Evolutionary conservation across 2,329 filamentous ascomycete genomes (phyloP).

Genomic region (Cytospora leucostoma): DNA sequence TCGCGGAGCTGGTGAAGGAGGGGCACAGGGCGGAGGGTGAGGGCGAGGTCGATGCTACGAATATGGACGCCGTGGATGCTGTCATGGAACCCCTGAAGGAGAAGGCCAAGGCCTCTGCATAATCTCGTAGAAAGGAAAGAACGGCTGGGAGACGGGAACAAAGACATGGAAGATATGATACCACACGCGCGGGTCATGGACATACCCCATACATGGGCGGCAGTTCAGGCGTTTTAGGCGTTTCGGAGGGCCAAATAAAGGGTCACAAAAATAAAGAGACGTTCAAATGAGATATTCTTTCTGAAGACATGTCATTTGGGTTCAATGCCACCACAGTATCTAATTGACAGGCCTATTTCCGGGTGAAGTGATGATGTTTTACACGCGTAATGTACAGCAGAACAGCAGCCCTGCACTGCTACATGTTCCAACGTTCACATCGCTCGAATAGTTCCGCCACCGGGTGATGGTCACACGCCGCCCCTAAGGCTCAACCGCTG

Average conservation of each 20-base stretch:
- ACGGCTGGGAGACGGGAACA: not conserved
- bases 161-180: constrained; percentile 17
- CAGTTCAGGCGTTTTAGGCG: constrained; percentile 43
- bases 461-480: not conserved
- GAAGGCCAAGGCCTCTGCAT: constrained; percentile 39
- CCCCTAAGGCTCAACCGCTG: not conserved
- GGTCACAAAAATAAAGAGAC: constrained; percentile 1
- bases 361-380: constrained; percentile 26
- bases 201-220: constrained; percentile 37
- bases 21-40: constrained; percentile 48
- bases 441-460: not conserved
- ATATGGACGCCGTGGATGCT: constrained; percentile 84
- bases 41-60: constrained; percentile 70
- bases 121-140: not conserved
- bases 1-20: constrained; percentile 59
- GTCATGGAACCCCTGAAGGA: constrained; percentile 70
- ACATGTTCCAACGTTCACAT: not conserved
- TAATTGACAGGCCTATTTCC: not conserved
- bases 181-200: constrained; percentile 19
- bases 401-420: not conserved
- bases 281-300: constrained; percentile 3
- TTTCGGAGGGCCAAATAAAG: constrained; percentile 13
- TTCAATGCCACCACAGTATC: constrained; percentile 7
- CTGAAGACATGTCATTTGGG: constrained; percentile 15
- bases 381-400: constrained; percentile 28